phyloP scores from a whole-genome alignment of 2,329 filamentous ascomycete species.

The Mycogone perniciosa region DNA sequence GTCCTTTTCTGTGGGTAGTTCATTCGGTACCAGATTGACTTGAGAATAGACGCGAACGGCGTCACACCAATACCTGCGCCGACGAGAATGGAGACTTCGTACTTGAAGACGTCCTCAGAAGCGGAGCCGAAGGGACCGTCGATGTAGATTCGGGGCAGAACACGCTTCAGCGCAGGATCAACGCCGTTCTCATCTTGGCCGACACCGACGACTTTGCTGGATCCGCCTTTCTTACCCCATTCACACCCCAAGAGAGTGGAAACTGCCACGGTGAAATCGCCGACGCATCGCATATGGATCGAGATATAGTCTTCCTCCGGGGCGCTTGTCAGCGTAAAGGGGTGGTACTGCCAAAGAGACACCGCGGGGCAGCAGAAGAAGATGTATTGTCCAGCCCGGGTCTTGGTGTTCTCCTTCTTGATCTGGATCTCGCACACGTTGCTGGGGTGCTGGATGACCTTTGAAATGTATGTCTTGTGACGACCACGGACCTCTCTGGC shows the following conservation, averaged over 20 bases:
- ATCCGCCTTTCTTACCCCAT: slow-evolving; percentile 48
- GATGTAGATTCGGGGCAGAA: slow-evolving; percentile 73
- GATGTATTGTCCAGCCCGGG: slow-evolving; percentile 77
- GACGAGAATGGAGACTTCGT: slow-evolving; percentile 71
- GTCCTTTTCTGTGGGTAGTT: slow-evolving; percentile 79
- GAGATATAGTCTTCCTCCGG: slow-evolving; percentile 89
- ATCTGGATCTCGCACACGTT: slow-evolving; percentile 89
- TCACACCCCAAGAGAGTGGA: slow-evolving; percentile 70
- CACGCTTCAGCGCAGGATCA: slow-evolving; percentile 63
- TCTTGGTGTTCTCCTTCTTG: slow-evolving; percentile 82
- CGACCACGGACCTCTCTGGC: slow-evolving; percentile 72
- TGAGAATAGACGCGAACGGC: slow-evolving; percentile 80
- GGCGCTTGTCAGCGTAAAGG: slow-evolving; percentile 79
- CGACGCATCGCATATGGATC: slow-evolving; percentile 75
- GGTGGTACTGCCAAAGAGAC: slow-evolving; percentile 83
- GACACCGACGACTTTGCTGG: slow-evolving; percentile 64
- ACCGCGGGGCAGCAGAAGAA: slow-evolving; percentile 83
- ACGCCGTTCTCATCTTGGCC: slow-evolving; percentile 52
- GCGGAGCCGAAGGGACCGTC: slow-evolving; percentile 82
- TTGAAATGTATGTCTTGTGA: slow-evolving; percentile 80
- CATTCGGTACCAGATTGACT: slow-evolving; percentile 91
- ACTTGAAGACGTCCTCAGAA: slow-evolving; percentile 86
- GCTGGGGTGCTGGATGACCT: slow-evolving; percentile 83
- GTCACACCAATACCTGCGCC: slow-evolving; percentile 80
- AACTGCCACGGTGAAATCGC: slow-evolving; percentile 70